A percentile compares a stretch with the other conserved stretches of the same genome.
Evolutionary conservation across 1,284 basidiomycete species (phyloP).

Genomic region (Vanrija humicola): DNA sequence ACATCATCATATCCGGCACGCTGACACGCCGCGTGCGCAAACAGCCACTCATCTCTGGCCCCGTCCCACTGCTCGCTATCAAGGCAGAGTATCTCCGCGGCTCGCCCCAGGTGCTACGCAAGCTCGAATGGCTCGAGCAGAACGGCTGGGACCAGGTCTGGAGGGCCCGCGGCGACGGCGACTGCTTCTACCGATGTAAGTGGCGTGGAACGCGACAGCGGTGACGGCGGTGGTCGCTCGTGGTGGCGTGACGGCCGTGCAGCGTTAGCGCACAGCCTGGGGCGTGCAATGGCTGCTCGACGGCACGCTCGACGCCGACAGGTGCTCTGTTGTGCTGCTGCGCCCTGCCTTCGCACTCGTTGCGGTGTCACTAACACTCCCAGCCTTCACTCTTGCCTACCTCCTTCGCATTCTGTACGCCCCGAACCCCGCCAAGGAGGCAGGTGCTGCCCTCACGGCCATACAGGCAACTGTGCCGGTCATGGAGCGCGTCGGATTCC

Average conservation of each 20-base stretch:
- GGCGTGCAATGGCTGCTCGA: too few relatives aligned
- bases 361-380: neutral
- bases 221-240: too few relatives aligned
- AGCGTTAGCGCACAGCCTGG: too few relatives aligned
- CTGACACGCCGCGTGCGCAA: neutral
- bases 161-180: slow-evolving; percentile 66
- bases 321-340: too few relatives aligned
- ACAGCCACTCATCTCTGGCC: slow-evolving; percentile 47
- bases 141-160: slow-evolving; percentile 62
- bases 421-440: slow-evolving; percentile 52
- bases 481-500: slow-evolving; percentile 63
- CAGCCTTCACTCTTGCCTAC: slow-evolving; percentile 67
- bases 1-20: neutral
- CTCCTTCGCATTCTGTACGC: slow-evolving; percentile 58
- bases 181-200: slow-evolving; percentile 74
- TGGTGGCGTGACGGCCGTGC: too few relatives aligned
- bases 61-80: slow-evolving; percentile 43
- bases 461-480: slow-evolving; percentile 56
- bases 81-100: slow-evolving; percentile 62
- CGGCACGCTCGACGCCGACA: too few relatives aligned
- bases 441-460: slow-evolving; percentile 55
- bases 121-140: slow-evolving; percentile 60
- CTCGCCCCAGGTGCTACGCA: slow-evolving; percentile 57
- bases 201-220: slow-evolving; percentile 12
- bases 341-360: too few relatives aligned